phyloP scores from a whole-genome alignment of 2,329 filamentous ascomycete genomes.

The Colletotrichum euphorbiae region DNA sequence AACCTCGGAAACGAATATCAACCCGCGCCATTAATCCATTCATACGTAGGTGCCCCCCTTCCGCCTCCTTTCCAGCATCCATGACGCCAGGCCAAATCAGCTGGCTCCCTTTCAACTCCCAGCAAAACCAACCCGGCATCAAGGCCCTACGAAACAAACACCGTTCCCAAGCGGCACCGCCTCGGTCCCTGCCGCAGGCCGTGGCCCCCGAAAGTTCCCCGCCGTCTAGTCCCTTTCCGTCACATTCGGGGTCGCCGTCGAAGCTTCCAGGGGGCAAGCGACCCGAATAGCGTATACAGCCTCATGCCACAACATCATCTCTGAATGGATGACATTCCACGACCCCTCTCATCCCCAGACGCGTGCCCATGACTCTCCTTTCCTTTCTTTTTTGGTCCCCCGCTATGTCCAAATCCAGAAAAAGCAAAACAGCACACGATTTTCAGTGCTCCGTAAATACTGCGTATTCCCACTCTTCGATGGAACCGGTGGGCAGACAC shows the following conservation, averaged over 20 bases:
- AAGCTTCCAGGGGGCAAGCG: constrained; percentile 1
- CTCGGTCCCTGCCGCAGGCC: constrained; percentile 37
- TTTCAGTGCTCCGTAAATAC: not conserved
- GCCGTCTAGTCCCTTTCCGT: not conserved
- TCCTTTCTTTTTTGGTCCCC: not conserved
- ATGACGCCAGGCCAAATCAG: too few relatives aligned
- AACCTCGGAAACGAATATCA: not conserved
- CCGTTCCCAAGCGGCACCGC: constrained; percentile 6
- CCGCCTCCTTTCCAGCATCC: too few relatives aligned
- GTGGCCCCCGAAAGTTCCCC: constrained; percentile 20
- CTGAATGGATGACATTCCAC: constrained; percentile 26
- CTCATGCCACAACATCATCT: constrained; percentile 12
- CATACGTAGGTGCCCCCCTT: not conserved
- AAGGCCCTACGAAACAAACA: not conserved
- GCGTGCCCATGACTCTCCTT: not conserved
- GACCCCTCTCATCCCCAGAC: not conserved
- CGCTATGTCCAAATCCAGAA: not conserved
- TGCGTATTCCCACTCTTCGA: not conserved
- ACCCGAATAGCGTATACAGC: not conserved
- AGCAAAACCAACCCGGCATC: too few relatives aligned
- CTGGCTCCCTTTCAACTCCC: too few relatives aligned
- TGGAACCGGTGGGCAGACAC: not conserved
- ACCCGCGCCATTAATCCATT: not conserved
- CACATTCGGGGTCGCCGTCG: not conserved
- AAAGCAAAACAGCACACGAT: not conserved